Conservation (phyloP, 192 early-diverging fungal genomes). For the Rhizophagus clarus region DNA sequence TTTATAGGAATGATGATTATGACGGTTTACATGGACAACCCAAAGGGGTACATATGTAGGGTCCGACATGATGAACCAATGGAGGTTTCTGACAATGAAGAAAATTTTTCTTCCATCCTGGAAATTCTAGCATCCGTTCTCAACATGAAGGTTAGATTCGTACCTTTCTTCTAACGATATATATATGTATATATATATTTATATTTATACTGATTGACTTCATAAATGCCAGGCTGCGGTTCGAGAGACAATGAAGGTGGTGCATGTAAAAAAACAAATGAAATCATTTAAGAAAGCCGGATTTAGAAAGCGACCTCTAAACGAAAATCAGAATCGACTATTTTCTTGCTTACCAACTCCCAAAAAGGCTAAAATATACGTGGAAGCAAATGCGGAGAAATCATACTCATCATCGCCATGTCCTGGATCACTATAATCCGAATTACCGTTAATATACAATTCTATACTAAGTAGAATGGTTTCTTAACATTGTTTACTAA, state of each 20-base stretch:
- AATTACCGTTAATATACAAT: conserved; percentile 15
- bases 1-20: conserved; percentile 16
- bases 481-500: too few relatives aligned
- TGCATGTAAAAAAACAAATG: conserved; percentile 9
- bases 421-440: neutral
- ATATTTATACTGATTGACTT: neutral
- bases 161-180: neutral
- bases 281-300: conserved; percentile 16
- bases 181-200: neutral
- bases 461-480: neutral
- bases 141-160: conserved; percentile 11
- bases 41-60: neutral
- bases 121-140: neutral
- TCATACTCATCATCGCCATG: neutral
- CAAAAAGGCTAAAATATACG: neutral
- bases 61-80: neutral
- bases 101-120: conserved; percentile 2
- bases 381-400: neutral
- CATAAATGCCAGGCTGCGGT: conserved; percentile 19
- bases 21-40: neutral
- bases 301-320: conserved; percentile 3
- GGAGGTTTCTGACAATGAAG: neutral
- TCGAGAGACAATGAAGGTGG: neutral
- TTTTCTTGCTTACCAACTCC: conserved; percentile 1
- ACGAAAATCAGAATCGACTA: neutral